phyloP scores from a whole-genome alignment of 352 stramenopile genomes.

The Pythium phragmitis region DNA sequence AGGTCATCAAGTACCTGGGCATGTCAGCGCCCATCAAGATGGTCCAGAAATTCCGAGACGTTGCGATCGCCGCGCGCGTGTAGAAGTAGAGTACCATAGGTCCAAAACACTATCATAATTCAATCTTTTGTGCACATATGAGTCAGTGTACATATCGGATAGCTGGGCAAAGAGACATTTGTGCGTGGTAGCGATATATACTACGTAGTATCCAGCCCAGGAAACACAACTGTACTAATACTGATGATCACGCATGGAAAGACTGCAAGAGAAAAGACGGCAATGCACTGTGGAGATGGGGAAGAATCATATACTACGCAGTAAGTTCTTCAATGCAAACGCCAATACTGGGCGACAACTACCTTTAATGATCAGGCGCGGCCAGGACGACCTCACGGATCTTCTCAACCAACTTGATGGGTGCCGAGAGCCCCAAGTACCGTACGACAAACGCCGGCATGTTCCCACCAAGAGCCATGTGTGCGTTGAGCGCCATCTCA shows the following conservation, averaged over 20 bases:
- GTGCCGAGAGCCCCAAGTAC: slow-evolving; percentile 70
- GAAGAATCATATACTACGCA: neutral
- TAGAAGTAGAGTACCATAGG: neutral
- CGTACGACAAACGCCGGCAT: slow-evolving; percentile 64
- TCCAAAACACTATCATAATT: too few species aligned
- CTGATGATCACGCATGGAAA: slow-evolving; percentile 7
- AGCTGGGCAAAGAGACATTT: too few species aligned
- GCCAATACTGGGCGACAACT: too few species aligned
- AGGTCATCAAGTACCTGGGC: slow-evolving; percentile 69
- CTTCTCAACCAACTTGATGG: slow-evolving; percentile 79
- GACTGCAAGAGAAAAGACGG: neutral
- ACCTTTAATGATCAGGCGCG: neutral
- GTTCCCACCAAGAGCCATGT: slow-evolving; percentile 77
- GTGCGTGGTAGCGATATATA: too few species aligned
- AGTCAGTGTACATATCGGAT: too few species aligned
- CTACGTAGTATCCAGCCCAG: neutral
- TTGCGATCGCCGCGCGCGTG: slow-evolving; percentile 11
- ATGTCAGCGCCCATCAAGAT: slow-evolving; percentile 81
- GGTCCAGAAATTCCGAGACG: slow-evolving; percentile 58
- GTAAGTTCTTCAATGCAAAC: neutral
- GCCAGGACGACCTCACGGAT: slow-evolving; percentile 35
- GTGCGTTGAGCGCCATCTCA: slow-evolving; percentile 62
- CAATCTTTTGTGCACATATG: too few species aligned
- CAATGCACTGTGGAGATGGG: too few species aligned
- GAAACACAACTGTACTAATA: neutral